Base-by-base conservation (phyloP, 176 grass and related monocot species). In the Dendrocalamus sinicus region DNA sequence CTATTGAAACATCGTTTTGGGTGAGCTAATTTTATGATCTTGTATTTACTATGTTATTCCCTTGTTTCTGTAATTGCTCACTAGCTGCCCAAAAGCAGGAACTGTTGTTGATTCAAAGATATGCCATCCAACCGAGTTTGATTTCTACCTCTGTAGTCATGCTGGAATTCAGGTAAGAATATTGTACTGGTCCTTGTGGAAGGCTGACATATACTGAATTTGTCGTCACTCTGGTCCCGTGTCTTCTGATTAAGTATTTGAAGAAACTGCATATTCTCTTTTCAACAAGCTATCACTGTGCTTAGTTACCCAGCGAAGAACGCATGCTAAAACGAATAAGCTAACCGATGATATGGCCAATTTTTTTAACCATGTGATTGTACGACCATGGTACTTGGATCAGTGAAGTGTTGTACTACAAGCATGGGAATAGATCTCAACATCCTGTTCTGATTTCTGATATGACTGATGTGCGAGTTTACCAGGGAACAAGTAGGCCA, bases 111-210 rank as follows among this genome's bases (percentile, higher is more conserved):
- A 99, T 92, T 94, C 97, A 1, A 99, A 99, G 82, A 99, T 96
- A 82, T 99, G 97, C 70, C 97, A 99, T 79, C 97, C 97, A 26
- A 86, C 84, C 32, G 97, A 99, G 85, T 99, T 99, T 83, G 97
- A 99, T 88, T 99, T 99, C 88, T 99, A 96, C 89, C 97, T 99
- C 39, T 99, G 97, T 61, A 99, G 97, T 72, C 97, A 99, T 91
- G 97, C 97, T 89, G 97, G 97, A 72, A 99, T 99, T 87, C 97
- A 99, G 97, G 97, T 99, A 76, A 89, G 69, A 91, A 81, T 48
- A 82, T 20, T 64, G 13, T 81, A 50, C 22, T 67, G 68, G 81
- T 66, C 57, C 50, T 73, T 50, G 11, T 68, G 40, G 62, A 80
- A 81, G 73, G 32, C 60, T 88, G 81, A 61, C 61, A 32, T 32